Conservation (phyloP, 352 stramenopile species). For the Peronospora belbahrii region DNA sequence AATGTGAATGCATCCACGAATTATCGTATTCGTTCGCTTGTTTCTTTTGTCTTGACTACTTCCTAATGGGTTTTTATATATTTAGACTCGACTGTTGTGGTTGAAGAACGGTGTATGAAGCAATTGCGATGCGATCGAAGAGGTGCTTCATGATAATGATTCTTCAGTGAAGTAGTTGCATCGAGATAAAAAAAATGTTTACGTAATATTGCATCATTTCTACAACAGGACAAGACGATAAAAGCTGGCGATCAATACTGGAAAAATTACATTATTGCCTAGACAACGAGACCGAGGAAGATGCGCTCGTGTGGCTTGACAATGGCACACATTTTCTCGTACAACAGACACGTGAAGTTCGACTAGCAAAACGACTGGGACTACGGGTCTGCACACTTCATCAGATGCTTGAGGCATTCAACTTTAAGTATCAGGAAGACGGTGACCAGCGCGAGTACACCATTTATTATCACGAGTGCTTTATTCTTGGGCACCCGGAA, state of each 20-base stretch:
- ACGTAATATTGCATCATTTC: background rate
- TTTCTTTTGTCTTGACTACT: too few species aligned
- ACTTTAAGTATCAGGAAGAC: constrained; percentile 19
- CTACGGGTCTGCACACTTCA: constrained; percentile 16
- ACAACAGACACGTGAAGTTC: constrained; percentile 1
- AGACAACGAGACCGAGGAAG: constrained; percentile 8
- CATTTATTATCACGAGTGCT: constrained; percentile 20
- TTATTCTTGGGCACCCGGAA: constrained; percentile 12
- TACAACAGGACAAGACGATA: constrained; percentile 2
- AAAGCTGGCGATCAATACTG: constrained; percentile 14
- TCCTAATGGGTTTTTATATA: too few species aligned
- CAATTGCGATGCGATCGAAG: constrained; percentile 6
- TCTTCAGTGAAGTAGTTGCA: too few species aligned
- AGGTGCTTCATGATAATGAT: background rate
- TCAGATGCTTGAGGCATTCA: constrained; percentile 14
- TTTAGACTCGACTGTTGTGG: too few species aligned
- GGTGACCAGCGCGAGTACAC: constrained; percentile 1
- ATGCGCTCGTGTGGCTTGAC: constrained; percentile 14
- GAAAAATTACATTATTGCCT: constrained; percentile 17
- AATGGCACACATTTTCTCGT: constrained; percentile 17
- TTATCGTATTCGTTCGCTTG: too few species aligned
- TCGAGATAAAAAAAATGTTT: too few species aligned
- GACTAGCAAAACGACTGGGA: constrained; percentile 11
- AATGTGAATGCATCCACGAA: too few species aligned
- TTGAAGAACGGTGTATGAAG: constrained; percentile 6